phyloP scores from a whole-genome alignment of 768 basidiomycete genomes.

The Agaricus subrufescens region DNA sequence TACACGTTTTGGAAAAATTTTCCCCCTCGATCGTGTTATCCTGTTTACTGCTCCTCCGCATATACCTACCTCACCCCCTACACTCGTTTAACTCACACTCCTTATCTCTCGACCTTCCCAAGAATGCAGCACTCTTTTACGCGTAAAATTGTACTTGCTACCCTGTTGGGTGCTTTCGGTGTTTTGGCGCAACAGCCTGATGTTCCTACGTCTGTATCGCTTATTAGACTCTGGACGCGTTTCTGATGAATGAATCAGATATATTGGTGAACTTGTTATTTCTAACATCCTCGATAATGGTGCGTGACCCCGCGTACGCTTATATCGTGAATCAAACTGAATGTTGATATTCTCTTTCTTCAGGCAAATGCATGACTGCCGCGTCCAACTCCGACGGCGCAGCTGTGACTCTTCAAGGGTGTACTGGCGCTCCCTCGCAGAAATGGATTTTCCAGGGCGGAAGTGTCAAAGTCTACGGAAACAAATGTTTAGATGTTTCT shows the following conservation, averaged over 20 bases:
- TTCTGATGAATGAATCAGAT: slow-evolving; percentile 20
- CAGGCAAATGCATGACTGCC: slow-evolving; percentile 50
- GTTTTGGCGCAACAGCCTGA: slow-evolving; percentile 4
- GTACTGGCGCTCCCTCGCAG: slow-evolving; percentile 39
- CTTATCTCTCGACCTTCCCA: not conserved
- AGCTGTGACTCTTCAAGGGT: slow-evolving; percentile 40
- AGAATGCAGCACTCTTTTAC: not conserved
- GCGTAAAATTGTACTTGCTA: not conserved
- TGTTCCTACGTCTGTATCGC: not conserved
- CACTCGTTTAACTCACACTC: slow-evolving; percentile 1
- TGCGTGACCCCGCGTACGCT: slow-evolving; percentile 14
- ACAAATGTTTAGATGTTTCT: slow-evolving; percentile 48
- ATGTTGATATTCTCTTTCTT: slow-evolving; percentile 6
- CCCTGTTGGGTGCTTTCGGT: slow-evolving; percentile 1
- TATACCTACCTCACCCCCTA: not conserved
- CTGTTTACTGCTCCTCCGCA: not conserved
- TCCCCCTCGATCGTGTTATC: not conserved
- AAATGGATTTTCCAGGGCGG: slow-evolving; percentile 44
- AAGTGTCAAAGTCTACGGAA: slow-evolving; percentile 36
- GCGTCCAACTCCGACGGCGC: slow-evolving; percentile 46
- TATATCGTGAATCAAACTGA: no score
- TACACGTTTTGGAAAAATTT: not conserved
- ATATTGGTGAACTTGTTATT: slow-evolving; percentile 36
- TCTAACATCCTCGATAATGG: slow-evolving; percentile 39
- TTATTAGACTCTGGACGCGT: not conserved